Evolutionary conservation across 108 stramenopile genomes (phyloP).

Genomic region (Fistulifera pelliculosa): DNA sequence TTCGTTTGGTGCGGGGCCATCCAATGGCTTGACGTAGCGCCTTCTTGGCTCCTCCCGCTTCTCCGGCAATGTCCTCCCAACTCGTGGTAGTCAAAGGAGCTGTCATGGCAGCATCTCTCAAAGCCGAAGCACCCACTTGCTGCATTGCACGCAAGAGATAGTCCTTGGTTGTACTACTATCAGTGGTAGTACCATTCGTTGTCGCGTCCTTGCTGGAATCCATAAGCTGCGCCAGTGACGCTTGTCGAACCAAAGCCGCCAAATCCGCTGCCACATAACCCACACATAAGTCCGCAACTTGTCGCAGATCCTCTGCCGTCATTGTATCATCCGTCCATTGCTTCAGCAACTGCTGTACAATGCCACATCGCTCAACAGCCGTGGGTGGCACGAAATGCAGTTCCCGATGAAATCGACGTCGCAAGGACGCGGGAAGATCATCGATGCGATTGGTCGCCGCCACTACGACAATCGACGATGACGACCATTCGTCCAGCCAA

Average conservation of each 20-base stretch:
- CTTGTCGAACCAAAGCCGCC: constrained; percentile 52
- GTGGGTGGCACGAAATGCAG: constrained; percentile 51
- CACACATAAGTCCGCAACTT: constrained; percentile 63
- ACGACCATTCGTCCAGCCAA: constrained; percentile 26
- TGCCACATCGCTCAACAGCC: constrained; percentile 34
- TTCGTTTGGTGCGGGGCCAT: constrained; percentile 58
- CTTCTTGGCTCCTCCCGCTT: constrained; percentile 75
- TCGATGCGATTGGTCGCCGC: constrained; percentile 80
- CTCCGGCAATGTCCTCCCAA: constrained; percentile 80
- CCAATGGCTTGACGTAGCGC: constrained; percentile 76
- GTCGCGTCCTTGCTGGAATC: background rate
- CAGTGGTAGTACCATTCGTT: background rate
- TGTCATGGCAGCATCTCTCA: constrained; percentile 59
- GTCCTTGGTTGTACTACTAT: background rate
- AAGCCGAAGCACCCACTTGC: constrained; percentile 37
- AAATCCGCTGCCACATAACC: constrained; percentile 81
- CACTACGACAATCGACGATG: constrained; percentile 45
- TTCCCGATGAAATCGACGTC: constrained; percentile 67
- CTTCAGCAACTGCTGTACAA: constrained; percentile 22
- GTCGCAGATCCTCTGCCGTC: constrained; percentile 18
- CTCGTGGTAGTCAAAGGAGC: constrained; percentile 50
- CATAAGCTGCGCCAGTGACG: constrained; percentile 11
- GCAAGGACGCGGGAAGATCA: constrained; percentile 51
- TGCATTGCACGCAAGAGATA: constrained; percentile 15
- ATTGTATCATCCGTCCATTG: constrained; percentile 5